A percentile compares a stretch with the other conserved stretches of the same genome.
These are phyloP conservation scores for Vaccinium vitisidaea DNA, from an alignment of 148 eudicot genomes.

Conservation along the genomic window DNA sequence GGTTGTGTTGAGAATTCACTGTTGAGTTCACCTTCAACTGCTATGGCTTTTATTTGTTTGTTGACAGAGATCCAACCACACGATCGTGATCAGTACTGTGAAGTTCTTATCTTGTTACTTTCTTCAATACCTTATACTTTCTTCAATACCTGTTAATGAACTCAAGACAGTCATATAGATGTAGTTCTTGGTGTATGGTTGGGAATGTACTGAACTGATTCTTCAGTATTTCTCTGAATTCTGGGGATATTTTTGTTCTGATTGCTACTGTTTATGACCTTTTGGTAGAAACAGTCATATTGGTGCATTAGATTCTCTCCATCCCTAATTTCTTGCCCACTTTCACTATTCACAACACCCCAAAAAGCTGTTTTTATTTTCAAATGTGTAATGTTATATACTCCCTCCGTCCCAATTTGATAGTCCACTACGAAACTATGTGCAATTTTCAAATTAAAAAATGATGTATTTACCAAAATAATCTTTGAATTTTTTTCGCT, in stretches of 20 bases:
- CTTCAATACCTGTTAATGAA: background rate
- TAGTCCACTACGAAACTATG: no score
- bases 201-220: background rate
- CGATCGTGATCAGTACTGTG: background rate
- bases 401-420: no score
- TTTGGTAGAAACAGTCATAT: background rate
- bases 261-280: background rate
- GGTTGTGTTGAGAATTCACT: background rate
- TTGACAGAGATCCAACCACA: background rate
- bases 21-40: no score
- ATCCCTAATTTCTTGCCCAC: background rate
- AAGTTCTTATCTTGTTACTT: background rate
- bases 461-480: no score
- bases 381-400: no score
- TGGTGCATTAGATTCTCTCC: background rate
- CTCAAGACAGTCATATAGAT: background rate
- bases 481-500: no score
- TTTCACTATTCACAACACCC: no score
- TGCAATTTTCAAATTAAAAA: no score
- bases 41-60: background rate
- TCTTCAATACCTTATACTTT: background rate
- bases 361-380: no score
- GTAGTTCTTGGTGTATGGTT: background rate
- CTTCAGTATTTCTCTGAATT: background rate
- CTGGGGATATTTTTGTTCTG: background rate